phyloP scores from a whole-genome alignment of 768 basidiomycete genomes.

The Crassisporium funariophilum region DNA sequence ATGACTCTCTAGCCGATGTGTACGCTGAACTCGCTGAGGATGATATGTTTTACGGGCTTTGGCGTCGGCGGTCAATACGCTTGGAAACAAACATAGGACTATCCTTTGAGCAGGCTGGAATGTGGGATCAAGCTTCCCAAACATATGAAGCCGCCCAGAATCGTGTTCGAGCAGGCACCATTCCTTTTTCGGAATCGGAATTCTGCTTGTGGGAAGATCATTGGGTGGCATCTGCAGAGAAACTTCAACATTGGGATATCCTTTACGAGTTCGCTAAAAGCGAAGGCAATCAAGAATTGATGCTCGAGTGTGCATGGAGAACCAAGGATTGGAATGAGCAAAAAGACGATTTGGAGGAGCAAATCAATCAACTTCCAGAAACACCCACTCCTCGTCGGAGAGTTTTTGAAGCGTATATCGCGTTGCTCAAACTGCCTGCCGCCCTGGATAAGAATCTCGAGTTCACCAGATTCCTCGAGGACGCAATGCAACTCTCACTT shows the following conservation, averaged over 20 bases:
- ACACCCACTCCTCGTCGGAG: slow-evolving; percentile 92
- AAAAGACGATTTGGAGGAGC: slow-evolving; percentile 75
- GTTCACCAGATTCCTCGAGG: slow-evolving; percentile 87
- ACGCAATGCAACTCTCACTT: slow-evolving; percentile 94
- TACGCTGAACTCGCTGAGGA: slow-evolving; percentile 97
- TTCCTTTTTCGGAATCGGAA: slow-evolving; percentile 93
- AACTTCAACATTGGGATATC: slow-evolving; percentile 97
- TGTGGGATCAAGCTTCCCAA: slow-evolving; percentile 92
- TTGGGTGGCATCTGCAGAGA: slow-evolving; percentile 95
- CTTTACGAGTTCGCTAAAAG: slow-evolving; percentile 87
- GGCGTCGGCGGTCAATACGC: slow-evolving; percentile 89
- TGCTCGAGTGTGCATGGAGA: slow-evolving; percentile 95
- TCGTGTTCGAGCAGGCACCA: slow-evolving; percentile 75
- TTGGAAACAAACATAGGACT: slow-evolving; percentile 86
- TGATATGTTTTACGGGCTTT: slow-evolving; percentile 95
- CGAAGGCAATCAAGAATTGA: slow-evolving; percentile 89
- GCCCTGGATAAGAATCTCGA: slow-evolving; percentile 84
- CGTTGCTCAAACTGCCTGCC: slow-evolving; percentile 82
- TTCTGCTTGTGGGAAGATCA: slow-evolving; percentile 99
- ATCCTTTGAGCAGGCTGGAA: slow-evolving; percentile 92
- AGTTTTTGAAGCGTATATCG: slow-evolving; percentile 95
- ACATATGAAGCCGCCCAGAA: slow-evolving; percentile 90
- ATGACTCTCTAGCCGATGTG: slow-evolving; percentile 90
- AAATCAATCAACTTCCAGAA: slow-evolving; percentile 78
- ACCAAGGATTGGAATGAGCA: slow-evolving; percentile 90